Evolutionary conservation across 495 filamentous ascomycete genomes (phyloP).

Genomic region (Podospora tetraspora): DNA sequence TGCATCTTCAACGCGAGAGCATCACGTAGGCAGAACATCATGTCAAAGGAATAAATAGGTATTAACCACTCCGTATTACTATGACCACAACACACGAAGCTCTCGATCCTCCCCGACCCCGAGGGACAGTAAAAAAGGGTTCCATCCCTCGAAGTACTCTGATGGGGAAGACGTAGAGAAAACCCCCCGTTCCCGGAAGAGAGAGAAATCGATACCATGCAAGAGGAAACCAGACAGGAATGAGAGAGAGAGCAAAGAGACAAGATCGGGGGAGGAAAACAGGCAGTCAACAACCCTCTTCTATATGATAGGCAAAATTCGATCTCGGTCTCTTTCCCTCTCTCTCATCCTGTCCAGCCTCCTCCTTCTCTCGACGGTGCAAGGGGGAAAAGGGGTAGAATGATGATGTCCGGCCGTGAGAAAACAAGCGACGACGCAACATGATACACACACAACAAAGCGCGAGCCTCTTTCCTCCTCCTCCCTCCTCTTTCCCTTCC

Average conservation of each 20-base stretch:
- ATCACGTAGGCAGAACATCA: not conserved
- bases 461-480: not conserved
- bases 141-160: not conserved
- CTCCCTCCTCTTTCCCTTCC: not conserved
- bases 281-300: not conserved
- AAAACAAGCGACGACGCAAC: not conserved
- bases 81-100: not conserved
- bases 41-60: not conserved
- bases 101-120: not conserved
- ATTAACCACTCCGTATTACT: not conserved
- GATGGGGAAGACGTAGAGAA: not conserved
- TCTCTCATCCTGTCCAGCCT: not conserved
- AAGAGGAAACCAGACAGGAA: not conserved
- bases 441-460: not conserved
- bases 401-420: conserved; percentile 8
- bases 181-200: not conserved
- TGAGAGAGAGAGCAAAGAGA: not conserved
- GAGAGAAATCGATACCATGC: not conserved
- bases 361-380: not conserved
- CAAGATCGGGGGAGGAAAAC: not conserved
- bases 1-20: not conserved
- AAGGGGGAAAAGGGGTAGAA: conserved; percentile 6
- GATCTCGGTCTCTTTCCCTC: not conserved
- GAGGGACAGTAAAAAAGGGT: not conserved
- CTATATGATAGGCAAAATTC: not conserved